Base-by-base conservation (phyloP, 2,329 filamentous ascomycete species). In the Xylariaceae sp. region DNA sequence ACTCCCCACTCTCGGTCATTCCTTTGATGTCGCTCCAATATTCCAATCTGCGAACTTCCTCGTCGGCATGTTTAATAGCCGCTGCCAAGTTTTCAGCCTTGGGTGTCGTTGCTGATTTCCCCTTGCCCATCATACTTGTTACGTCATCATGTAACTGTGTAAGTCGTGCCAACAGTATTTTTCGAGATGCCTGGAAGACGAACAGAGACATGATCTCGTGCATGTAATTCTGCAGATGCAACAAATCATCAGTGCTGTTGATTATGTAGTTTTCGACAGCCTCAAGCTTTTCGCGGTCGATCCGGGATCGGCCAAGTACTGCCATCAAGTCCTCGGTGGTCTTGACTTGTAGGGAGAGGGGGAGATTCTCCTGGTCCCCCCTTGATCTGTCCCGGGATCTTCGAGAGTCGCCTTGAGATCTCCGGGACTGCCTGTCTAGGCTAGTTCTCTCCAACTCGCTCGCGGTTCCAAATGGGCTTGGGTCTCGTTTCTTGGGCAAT, bases 241-340 rank as follows among this genome's bases (percentile, higher is more conserved):
- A 78, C 26, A 97, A 74, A 62, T 96, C 90, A 21, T 88, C 84
- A 5, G 82, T 83, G 18, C 83, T 88, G 49, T 94, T 79, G 40
- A 84, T 76, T n/a, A 96, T 76, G 67, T 96, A 99, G 58, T 82
- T 88, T 63, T 87, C 84, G 19, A 96, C 80, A 0, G 87, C 86
- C 57, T 92, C 86, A 54, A 95, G 84, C 74, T 94, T 97, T 73
- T 97, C 92, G 32, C 94, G 83, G 67, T 99, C 94, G 61, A 99
- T 89, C 7, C 85, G 80, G 5, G 87, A 83, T 37, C 73, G 74
- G 58, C 85, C 86, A 51, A 99, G 71, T 2, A 82, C 80, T 19
- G 71, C 73, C 74, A 95, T 79, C 22, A 99, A 74, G 2, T 83
- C 81, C 3, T 84, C 80, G 16, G 90, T 80, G 64, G 89, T 81